phyloP scores from a whole-genome alignment of 441 rosid species.

The Adansonia grandidieri region DNA sequence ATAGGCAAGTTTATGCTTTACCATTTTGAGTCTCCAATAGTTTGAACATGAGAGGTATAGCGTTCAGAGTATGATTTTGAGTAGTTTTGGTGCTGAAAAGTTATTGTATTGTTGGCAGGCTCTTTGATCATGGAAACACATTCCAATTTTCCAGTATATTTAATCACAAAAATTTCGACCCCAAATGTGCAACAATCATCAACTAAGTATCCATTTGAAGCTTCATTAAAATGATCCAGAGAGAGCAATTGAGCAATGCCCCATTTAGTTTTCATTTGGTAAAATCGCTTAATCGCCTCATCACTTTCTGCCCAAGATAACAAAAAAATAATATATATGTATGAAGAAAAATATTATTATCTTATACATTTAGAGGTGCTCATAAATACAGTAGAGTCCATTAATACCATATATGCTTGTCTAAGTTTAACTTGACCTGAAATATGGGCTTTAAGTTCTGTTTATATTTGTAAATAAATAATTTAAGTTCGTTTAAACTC shows the following conservation, averaged over 20 bases:
- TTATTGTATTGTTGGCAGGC: constrained; percentile 19
- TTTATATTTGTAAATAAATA: too few relatives aligned
- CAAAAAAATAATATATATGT: neutral
- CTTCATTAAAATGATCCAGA: constrained; percentile 30
- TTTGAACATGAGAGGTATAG: constrained; percentile 2
- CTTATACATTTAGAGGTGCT: too few relatives aligned
- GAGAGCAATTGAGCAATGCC: constrained; percentile 37
- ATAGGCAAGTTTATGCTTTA: neutral
- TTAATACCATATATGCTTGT: too few relatives aligned
- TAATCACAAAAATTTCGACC: constrained; percentile 39
- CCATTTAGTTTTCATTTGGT: constrained; percentile 22
- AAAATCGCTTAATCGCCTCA: constrained; percentile 24
- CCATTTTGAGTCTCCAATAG: constrained; percentile 13
- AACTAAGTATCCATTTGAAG: constrained; percentile 35
- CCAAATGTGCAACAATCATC: constrained; percentile 43
- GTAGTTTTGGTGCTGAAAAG: constrained; percentile 18
- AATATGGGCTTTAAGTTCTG: too few relatives aligned
- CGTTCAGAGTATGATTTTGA: neutral
- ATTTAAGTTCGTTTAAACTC: too few relatives aligned
- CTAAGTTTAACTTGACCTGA: too few relatives aligned
- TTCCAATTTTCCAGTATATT: constrained; percentile 32
- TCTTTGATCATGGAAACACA: constrained; percentile 25
- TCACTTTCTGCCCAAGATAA: constrained; percentile 20
- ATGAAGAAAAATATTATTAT: neutral
- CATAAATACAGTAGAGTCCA: too few relatives aligned